Conservation (phyloP, 352 stramenopile genomes). For the Elongisporangium anandrum region DNA sequence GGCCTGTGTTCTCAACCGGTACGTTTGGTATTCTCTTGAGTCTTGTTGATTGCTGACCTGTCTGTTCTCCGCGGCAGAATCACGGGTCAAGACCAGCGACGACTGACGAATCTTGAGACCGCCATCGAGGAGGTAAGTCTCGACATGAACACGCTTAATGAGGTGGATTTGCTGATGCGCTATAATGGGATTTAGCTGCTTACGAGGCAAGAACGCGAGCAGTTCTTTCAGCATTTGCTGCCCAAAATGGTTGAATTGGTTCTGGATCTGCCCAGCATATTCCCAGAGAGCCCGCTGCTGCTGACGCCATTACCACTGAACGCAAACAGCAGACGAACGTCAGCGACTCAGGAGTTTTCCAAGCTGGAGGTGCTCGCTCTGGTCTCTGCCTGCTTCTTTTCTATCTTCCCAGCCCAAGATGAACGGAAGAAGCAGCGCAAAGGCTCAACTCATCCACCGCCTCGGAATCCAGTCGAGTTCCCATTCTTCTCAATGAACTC, state of each 20-base stretch:
- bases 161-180: neutral
- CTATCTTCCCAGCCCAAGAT: slow-evolving; percentile 51
- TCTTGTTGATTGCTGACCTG: neutral
- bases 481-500: slow-evolving; percentile 42
- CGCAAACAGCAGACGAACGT: neutral
- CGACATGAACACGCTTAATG: neutral
- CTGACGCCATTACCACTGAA: slow-evolving; percentile 21
- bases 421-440: slow-evolving; percentile 6
- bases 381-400: slow-evolving; percentile 57
- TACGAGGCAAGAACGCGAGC: slow-evolving; percentile 14
- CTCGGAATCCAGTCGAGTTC: slow-evolving; percentile 24
- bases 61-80: slow-evolving; percentile 17
- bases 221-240: slow-evolving; percentile 42
- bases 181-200: slow-evolving; percentile 26
- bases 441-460: neutral
- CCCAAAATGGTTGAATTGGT: slow-evolving; percentile 47
- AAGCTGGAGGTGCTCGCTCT: slow-evolving; percentile 44
- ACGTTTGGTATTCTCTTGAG: slow-evolving; percentile 11
- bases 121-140: slow-evolving; percentile 26
- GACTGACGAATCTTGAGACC: slow-evolving; percentile 31
- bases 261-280: slow-evolving; percentile 45
- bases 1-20: slow-evolving; percentile 32
- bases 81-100: slow-evolving; percentile 16
- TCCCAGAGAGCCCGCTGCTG: slow-evolving; percentile 26
- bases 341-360: slow-evolving; percentile 13